Percentiles rank a stretch among this genome's conserved stretches.
phyloP scores from a whole-genome alignment of 192 early-diverging fungal species.

The Umbelopsis vinacea region DNA sequence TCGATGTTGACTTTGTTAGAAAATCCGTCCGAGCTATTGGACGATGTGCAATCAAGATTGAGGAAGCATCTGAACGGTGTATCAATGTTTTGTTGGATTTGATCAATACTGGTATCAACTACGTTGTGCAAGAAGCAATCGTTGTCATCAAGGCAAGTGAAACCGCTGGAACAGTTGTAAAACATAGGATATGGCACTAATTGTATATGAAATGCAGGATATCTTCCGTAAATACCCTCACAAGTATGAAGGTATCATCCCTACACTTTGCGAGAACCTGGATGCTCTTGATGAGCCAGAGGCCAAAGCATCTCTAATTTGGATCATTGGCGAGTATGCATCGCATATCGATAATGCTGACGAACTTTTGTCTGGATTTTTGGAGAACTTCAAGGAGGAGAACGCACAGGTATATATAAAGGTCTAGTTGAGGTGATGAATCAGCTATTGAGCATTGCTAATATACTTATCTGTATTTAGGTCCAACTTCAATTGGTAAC shows the following conservation, averaged over 20 bases:
- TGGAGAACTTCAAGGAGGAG: constrained; percentile 91
- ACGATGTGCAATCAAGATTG: constrained; percentile 90
- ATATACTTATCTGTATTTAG: constrained; percentile 24
- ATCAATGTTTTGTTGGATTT: constrained; percentile 89
- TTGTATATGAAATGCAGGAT: constrained; percentile 52
- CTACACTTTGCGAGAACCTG: constrained; percentile 87
- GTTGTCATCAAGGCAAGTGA: constrained; percentile 81
- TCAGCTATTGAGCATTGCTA: neutral
- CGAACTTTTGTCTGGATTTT: constrained; percentile 75
- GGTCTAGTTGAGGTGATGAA: neutral
- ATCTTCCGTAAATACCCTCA: constrained; percentile 95
- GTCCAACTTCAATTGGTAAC: constrained; percentile 94
- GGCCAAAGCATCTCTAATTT: constrained; percentile 88
- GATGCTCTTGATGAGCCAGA: constrained; percentile 91
- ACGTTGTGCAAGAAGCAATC: constrained; percentile 92
- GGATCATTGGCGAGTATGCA: constrained; percentile 97
- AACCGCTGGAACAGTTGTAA: neutral
- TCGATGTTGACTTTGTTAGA: constrained; percentile 96
- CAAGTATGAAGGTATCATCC: constrained; percentile 83
- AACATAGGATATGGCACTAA: neutral
- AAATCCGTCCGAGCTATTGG: constrained; percentile 91
- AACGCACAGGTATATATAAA: constrained; percentile 70
- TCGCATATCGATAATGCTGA: constrained; percentile 84
- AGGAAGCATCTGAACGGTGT: constrained; percentile 83
- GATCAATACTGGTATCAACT: constrained; percentile 85